Evolutionary conservation across 192 early-diverging fungal genomes (phyloP).

Genomic region (Oehlia diaphana): DNA sequence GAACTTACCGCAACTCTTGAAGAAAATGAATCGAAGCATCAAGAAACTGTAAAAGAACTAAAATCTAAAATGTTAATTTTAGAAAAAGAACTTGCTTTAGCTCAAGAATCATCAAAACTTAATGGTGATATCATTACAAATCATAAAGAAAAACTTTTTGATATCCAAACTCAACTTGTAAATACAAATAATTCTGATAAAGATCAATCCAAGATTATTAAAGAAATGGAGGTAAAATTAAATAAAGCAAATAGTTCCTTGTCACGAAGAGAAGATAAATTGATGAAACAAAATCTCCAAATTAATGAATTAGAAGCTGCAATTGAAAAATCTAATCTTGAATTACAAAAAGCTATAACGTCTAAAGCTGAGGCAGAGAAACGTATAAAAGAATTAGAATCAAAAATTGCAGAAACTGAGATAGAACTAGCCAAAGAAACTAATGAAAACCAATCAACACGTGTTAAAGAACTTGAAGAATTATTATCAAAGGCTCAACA

Average conservation of each 20-base stretch:
- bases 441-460: neutral
- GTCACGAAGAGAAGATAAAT: slow-evolving; percentile 2
- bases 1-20: neutral
- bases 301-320: slow-evolving; percentile 4
- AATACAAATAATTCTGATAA: neutral
- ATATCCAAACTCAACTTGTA: neutral
- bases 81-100: neutral
- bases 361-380: neutral
- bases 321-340: neutral
- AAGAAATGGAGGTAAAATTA: slow-evolving; percentile 1
- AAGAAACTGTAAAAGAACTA: neutral
- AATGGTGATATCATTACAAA: neutral
- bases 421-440: neutral
- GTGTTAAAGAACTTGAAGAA: neutral
- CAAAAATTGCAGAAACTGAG: neutral
- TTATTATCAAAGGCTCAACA: neutral
- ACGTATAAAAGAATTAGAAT: slow-evolving; percentile 6
- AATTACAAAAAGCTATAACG: neutral
- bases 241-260: neutral
- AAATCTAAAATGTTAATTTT: neutral
- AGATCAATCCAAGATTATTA: neutral
- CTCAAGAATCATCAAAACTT: neutral
- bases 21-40: neutral
- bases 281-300: neutral
- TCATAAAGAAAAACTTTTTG: neutral